Evolutionary conservation across 225 moss, liverwort and hornwort species (phyloP).

Genomic region (Takakia lepidozioides): DNA sequence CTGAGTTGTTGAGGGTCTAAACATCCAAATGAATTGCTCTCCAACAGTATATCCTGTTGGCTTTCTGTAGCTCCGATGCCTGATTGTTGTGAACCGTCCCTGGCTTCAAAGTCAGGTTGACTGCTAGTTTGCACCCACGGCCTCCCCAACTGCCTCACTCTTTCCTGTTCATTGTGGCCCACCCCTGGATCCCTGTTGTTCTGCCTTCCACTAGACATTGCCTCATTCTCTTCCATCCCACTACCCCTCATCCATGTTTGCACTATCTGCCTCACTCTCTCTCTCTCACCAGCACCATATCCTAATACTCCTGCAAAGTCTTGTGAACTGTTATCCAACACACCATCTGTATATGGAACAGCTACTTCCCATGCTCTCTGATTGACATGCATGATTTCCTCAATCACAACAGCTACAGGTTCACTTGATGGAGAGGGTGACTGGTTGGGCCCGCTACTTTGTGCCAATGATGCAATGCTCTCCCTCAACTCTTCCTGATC

Average conservation of each 20-base stretch:
- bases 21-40: conserved; percentile 12
- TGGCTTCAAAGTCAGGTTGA: conserved; percentile 12
- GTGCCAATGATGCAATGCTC: conserved; percentile 7
- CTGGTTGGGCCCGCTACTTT: conserved; percentile 18
- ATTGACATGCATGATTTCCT: too few species aligned
- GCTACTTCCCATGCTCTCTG: conserved; percentile 11
- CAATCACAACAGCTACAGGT: conserved; percentile 7
- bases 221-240: conserved; percentile 33
- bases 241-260: conserved; percentile 60
- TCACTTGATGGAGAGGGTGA: conserved; percentile 7
- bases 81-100: conserved; percentile 8
- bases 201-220: conserved; percentile 18
- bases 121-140: conserved; percentile 61
- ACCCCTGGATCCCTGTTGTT: conserved; percentile 51
- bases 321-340: conserved; percentile 2
- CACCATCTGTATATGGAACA: conserved; percentile 14
- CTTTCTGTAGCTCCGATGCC: conserved; percentile 4
- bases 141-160: conserved; percentile 61
- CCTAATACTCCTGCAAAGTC: conserved; percentile 3
- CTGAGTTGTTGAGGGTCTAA: conserved; percentile 13
- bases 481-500: too few species aligned
- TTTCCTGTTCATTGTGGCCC: conserved; percentile 57
- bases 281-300: conserved; percentile 49
- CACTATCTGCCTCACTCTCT: conserved; percentile 62
- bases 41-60: conserved; percentile 6